These are phyloP conservation scores for Apophysomyces ossiformis DNA, from an alignment of 371 early-diverging fungal genomes.

Conservation along the genomic window DNA sequence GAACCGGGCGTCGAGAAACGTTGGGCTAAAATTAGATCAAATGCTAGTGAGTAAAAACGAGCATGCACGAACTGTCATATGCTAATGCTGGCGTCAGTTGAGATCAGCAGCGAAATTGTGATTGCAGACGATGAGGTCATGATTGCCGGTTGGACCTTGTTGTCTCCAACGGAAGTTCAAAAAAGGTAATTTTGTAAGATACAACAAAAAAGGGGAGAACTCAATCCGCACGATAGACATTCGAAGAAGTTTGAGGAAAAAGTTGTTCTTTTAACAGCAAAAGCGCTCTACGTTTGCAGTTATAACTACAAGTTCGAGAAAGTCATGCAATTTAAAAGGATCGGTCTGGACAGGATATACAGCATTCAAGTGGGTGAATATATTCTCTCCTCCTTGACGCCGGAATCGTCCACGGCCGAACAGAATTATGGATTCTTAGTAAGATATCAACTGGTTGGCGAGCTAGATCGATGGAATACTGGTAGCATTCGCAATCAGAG, in stretches of 20 bases:
- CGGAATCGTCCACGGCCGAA: conserved; percentile 41
- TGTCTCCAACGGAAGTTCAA: conserved; percentile 55
- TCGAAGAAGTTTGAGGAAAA: conserved; percentile 67
- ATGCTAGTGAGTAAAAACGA: conserved; percentile 45
- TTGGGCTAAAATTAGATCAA: conserved; percentile 52
- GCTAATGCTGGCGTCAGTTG: conserved; percentile 33
- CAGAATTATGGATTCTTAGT: conserved; percentile 67
- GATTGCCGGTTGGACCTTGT: conserved; percentile 65
- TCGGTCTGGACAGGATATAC: conserved; percentile 61
- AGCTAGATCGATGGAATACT: conserved; percentile 60
- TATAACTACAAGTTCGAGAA: conserved; percentile 76
- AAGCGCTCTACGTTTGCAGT: conserved; percentile 75
- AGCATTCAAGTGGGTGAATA: conserved; percentile 68
- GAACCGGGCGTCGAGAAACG: conserved; percentile 59
- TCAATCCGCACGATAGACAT: background rate
- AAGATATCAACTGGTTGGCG: conserved; percentile 52
- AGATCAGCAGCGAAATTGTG: conserved; percentile 63
- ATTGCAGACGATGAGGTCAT: conserved; percentile 61
- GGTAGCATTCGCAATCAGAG: conserved; percentile 62
- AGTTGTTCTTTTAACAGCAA: conserved; percentile 68
- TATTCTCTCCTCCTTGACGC: conserved; percentile 50
- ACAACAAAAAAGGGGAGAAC: conserved; percentile 7
- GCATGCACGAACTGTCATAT: conserved; percentile 12
- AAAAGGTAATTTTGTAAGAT: conserved; percentile 24
- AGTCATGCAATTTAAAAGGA: conserved; percentile 68